These are phyloP conservation scores for Gossypium raimondii DNA, from an alignment of 345 rosid genomes.

Conservation along the genomic window DNA sequence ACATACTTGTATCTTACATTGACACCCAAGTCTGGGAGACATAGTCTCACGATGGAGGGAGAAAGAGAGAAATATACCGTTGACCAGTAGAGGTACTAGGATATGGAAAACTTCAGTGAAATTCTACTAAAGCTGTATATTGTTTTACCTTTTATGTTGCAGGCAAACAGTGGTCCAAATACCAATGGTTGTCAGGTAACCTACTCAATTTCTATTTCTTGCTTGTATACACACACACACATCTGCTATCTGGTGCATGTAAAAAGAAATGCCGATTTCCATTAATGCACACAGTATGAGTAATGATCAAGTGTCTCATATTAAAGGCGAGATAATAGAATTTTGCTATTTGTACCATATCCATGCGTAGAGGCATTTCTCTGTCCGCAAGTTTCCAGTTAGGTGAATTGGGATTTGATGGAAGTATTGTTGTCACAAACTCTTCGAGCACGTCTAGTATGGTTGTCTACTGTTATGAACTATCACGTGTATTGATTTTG, in stretches of 20 bases:
- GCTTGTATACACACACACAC: not conserved
- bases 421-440: not conserved
- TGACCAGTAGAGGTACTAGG: not conserved
- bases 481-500: not conserved
- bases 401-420: not conserved
- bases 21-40: not conserved
- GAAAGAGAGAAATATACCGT: not conserved
- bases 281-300: not conserved
- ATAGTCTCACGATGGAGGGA: not conserved
- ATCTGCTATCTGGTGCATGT: not conserved
- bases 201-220: not conserved
- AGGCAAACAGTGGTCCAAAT: slow-evolving; percentile 92
- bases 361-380: not conserved
- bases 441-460: not conserved
- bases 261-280: not conserved
- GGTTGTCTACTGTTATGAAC: slow-evolving; percentile 1
- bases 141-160: slow-evolving; percentile 23
- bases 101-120: not conserved
- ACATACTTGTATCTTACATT: not conserved
- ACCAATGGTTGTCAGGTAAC: slow-evolving; percentile 90
- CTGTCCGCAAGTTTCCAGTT: not conserved
- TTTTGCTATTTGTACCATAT: not conserved
- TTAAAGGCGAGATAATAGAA: not conserved
- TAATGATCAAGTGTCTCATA: not conserved
- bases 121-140: not conserved